Base-by-base conservation (phyloP, 2,329 filamentous ascomycete species). In the Iodosphaeria phyllophila region DNA sequence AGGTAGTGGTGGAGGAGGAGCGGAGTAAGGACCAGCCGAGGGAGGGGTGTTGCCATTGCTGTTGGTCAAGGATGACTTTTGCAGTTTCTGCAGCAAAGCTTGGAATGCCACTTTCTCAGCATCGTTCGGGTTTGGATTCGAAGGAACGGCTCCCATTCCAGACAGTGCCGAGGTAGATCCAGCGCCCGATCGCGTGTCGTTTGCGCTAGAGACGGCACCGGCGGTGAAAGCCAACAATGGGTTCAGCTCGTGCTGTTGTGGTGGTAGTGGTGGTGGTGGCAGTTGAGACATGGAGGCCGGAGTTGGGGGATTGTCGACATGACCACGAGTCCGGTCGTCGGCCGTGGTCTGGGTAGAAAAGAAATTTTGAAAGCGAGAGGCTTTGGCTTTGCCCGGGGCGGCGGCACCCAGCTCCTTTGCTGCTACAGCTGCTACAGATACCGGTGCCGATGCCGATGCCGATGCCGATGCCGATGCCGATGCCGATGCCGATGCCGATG, bases 101-200 rank as follows among this genome's bases (percentile, higher is more conserved):
- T 82, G 69, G 48, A 93, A 92, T 2, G 82, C 84, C 45, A 83
- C 76, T 47, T 82, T 80, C 40, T 92, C 84, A n/a, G 40, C 33
- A 26, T 71, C 66, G 32, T 72, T 69, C n/a, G n/a, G n/a, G n/a
- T n/a, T n/a, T n/a, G n/a, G n/a, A n/a, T n/a, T n/a, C n/a, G n/a
- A n/a, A n/a, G n/a, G n/a, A n/a, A n/a, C n/a, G n/a, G n/a, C n/a
- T n/a, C n/a, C n/a, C n/a, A n/a, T n/a, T n/a, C n/a, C n/a, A n/a
- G n/a, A n/a, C n/a, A n/a, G n/a, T n/a, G n/a, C n/a, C n/a, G n/a
- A n/a, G n/a, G n/a, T n/a, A n/a, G n/a, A n/a, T n/a, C 11, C 26
- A 16, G 26, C 20, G 24, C 27, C 15, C 22, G 17, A 9, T 26
- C 32, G 16, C 28, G 26, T 23, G 26, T 28, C 16, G 26, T 24